Base-by-base conservation (phyloP, 306 rosid species). In the Malus sieversii region DNA sequence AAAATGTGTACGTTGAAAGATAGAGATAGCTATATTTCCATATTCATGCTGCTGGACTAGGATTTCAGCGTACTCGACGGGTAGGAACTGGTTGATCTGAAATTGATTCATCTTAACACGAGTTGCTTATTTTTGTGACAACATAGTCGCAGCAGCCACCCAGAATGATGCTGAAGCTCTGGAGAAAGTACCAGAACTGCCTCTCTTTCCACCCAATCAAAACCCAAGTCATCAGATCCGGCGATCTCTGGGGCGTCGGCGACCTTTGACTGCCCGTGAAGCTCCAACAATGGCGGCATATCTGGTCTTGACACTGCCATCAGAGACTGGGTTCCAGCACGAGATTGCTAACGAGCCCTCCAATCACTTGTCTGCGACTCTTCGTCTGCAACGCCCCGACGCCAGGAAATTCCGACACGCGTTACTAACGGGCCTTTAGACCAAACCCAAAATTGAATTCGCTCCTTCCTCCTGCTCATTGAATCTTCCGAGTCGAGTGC, bases 121-220 rank as follows among this genome's bases (percentile, higher is more conserved):
- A 38, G 42, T 38, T 38, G 42, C 42, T 38, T 38, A 38, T 38
- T 7, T 38, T 38, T 38, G 42, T 38, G 42, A 38, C 42, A 1
- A 7, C 10, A 38, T 3, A 57, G 57, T 32, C 64, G 2, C n/a
- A 44, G 42, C 42, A 7, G 70, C 32, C 46, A 30, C 57, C 5
- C 22, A 0, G n/a, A 30, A 75, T 6, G 89, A 82, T 88, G 68
- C 16, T 87, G 82, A 83, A 69, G 84, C 60, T 82, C n/a, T 90
- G 98, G 96, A 88, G 86, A 3, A 87, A 92, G 98, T 92, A 92
- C 78, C 90, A 86, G 75, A 85, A 78, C 38, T 83, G 91, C 30
- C 93, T 92, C 10, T 68, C 94, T 16, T 55, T 84, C 62, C 91
- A 92, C 68, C 98, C 98, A 3, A 84, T 92, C 38, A 87, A 87